These are phyloP conservation scores for Rhizopogon salebrosus DNA, from an alignment of 768 basidiomycete genomes.

Conservation along the genomic window DNA sequence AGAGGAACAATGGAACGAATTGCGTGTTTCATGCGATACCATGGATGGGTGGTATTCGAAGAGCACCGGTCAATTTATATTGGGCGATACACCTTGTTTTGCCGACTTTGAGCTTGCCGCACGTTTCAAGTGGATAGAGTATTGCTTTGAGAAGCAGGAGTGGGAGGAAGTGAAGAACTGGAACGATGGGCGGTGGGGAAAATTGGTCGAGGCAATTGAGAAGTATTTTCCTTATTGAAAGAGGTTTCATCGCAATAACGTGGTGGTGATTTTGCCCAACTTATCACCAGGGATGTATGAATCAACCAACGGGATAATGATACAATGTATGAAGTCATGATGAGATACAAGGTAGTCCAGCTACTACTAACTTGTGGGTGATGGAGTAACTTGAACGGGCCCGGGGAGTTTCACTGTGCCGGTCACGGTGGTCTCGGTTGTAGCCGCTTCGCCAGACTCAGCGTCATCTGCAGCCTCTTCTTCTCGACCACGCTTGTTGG, in stretches of 20 bases:
- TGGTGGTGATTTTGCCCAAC: too few species aligned
- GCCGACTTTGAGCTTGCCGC: conserved; percentile 18
- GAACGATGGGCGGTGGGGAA: conserved; percentile 9
- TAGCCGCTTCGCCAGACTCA: conserved; percentile 59
- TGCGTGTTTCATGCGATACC: conserved; percentile 28
- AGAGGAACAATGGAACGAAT: conserved; percentile 31
- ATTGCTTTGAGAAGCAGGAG: conserved; percentile 10
- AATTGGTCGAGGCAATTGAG: conserved; percentile 13
- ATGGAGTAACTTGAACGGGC: too few species aligned
- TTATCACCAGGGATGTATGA: not conserved
- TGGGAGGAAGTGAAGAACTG: conserved; percentile 1
- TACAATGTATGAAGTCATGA: conserved; percentile 10
- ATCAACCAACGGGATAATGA: conserved; percentile 13
- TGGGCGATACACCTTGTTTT: conserved; percentile 15
- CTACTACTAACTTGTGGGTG: conserved; percentile 4
- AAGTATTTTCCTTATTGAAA: conserved; percentile 8
- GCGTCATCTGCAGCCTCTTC: conserved; percentile 50
- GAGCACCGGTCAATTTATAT: not conserved
- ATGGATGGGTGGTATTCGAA: conserved; percentile 10
- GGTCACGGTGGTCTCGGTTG: conserved; percentile 40
- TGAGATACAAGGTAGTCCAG: not conserved
- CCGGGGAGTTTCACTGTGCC: conserved; percentile 31
- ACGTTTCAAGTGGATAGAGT: conserved; percentile 9
- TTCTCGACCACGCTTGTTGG: conserved; percentile 60
- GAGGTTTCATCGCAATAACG: not conserved